Conservation (phyloP, 352 stramenopile genomes). For the Pythium pyrilobum region DNA sequence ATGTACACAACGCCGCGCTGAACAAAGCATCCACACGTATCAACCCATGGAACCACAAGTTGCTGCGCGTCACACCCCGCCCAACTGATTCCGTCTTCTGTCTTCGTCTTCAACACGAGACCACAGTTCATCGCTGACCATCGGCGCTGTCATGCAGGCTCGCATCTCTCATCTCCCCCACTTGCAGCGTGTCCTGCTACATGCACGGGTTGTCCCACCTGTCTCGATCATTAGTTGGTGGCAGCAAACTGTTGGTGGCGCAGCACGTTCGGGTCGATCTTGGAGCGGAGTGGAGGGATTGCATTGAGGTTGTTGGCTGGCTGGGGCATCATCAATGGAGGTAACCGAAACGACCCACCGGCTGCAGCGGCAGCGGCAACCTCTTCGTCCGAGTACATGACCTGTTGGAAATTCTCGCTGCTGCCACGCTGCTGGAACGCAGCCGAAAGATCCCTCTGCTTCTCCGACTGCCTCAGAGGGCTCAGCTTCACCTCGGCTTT, state of each 20-base stretch:
- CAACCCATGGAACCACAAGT: background rate
- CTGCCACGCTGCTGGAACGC: conserved; percentile 10
- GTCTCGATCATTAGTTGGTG: conserved; percentile 28
- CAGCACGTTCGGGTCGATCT: conserved; percentile 71
- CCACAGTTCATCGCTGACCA: background rate
- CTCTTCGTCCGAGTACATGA: conserved; percentile 45
- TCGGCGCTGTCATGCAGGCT: too few species aligned
- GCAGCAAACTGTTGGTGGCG: conserved; percentile 39
- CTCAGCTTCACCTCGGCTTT: conserved; percentile 62
- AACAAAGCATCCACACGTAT: background rate
- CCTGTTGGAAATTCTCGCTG: conserved; percentile 12
- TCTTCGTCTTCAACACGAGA: background rate
- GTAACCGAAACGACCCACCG: conserved; percentile 37
- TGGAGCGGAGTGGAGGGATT: conserved; percentile 72
- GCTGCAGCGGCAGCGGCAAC: conserved; percentile 19
- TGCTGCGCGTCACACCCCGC: background rate
- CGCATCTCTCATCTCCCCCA: too few species aligned
- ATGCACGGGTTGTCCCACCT: background rate
- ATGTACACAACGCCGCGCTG: conserved; percentile 5
- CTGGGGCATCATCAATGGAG: conserved; percentile 51
- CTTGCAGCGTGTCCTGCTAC: background rate
- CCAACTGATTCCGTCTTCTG: background rate
- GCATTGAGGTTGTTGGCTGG: conserved; percentile 29
- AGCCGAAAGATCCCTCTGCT: conserved; percentile 19
- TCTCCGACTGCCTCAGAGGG: conserved; percentile 35